phyloP scores from a whole-genome alignment of 139 green algal species.

The Zygnema cylindricum region DNA sequence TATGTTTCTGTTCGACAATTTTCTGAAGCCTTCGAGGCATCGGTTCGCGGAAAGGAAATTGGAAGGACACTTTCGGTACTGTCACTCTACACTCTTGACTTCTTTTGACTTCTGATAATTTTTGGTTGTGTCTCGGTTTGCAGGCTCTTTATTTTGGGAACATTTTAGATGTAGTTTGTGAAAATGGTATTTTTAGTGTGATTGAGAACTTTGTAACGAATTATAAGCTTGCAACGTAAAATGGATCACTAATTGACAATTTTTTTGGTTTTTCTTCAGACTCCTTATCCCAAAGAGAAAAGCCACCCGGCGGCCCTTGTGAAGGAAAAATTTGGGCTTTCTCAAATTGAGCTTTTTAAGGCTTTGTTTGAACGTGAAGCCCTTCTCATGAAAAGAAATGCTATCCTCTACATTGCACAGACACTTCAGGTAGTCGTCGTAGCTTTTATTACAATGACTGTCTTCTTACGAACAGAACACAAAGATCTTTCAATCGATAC shows the following conservation, averaged over 20 bases:
- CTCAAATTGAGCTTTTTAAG: conserved; percentile 54
- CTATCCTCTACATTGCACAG: conserved; percentile 65
- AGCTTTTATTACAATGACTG: conserved; percentile 54
- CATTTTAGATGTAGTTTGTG: no score
- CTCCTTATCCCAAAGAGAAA: conserved; percentile 35
- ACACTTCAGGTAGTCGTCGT: conserved; percentile 46
- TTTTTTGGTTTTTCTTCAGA: background rate
- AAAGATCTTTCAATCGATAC: conserved; percentile 53
- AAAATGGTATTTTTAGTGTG: no score
- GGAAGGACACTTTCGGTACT: conserved; percentile 28
- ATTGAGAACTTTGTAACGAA: no score
- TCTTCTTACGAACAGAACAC: conserved; percentile 68
- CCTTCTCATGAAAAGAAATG: conserved; percentile 65
- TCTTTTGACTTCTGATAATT: no score
- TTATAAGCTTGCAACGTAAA: no score
- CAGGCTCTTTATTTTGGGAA: no score
- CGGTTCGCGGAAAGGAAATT: conserved; percentile 30
- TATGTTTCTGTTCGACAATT: conserved; percentile 40
- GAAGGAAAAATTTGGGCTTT: conserved; percentile 18
- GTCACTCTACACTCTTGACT: no score
- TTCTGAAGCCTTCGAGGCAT: conserved; percentile 25
- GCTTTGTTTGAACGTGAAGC: conserved; percentile 60
- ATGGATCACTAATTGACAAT: no score
- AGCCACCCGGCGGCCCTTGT: conserved; percentile 16
- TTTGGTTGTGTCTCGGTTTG: no score